Percentiles rank a stretch among this genome's conserved stretches.
Conservation (phyloP, 305 asterid genomes). For the Salvia sclarea region DNA sequence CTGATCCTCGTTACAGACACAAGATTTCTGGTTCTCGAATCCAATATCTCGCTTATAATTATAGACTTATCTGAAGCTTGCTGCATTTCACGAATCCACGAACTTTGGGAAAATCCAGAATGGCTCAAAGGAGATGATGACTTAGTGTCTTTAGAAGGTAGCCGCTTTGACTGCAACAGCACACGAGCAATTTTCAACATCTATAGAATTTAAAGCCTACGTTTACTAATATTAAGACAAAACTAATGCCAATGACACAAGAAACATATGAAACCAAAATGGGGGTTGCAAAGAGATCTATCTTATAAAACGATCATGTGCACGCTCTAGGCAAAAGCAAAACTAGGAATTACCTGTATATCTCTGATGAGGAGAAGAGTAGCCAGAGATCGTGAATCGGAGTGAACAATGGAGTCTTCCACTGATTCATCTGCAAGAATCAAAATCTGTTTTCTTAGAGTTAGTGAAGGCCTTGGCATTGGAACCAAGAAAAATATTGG, state of each 20-base stretch:
- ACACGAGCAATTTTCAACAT: slow-evolving; percentile 31
- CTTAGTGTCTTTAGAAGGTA: slow-evolving; percentile 66
- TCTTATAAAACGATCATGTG: not conserved
- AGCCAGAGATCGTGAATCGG: slow-evolving; percentile 97
- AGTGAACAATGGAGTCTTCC: slow-evolving; percentile 92
- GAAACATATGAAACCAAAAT: not conserved
- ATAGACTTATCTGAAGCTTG: slow-evolving; percentile 95
- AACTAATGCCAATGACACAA: not conserved
- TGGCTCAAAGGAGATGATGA: slow-evolving; percentile 59
- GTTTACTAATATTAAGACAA: not conserved
- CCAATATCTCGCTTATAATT: slow-evolving; percentile 93
- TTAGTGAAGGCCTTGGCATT: slow-evolving; percentile 53
- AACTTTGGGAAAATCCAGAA: slow-evolving; percentile 88
- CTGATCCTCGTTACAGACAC: slow-evolving; percentile 94
- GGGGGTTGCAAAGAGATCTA: slow-evolving; percentile 15
- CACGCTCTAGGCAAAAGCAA: slow-evolving; percentile 8
- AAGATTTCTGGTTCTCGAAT: slow-evolving; percentile 93
- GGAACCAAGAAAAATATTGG: not conserved
- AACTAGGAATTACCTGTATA: slow-evolving; percentile 67
- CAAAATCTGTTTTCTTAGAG: slow-evolving; percentile 79
- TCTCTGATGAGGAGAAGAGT: slow-evolving; percentile 98
- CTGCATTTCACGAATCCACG: slow-evolving; percentile 97
- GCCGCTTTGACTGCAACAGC: slow-evolving; percentile 86
- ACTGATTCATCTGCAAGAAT: slow-evolving; percentile 99
- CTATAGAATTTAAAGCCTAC: slow-evolving; percentile 5